Evolutionary conservation across 2,329 filamentous ascomycete species (phyloP).

Genomic region (Microascus cirrosus): DNA sequence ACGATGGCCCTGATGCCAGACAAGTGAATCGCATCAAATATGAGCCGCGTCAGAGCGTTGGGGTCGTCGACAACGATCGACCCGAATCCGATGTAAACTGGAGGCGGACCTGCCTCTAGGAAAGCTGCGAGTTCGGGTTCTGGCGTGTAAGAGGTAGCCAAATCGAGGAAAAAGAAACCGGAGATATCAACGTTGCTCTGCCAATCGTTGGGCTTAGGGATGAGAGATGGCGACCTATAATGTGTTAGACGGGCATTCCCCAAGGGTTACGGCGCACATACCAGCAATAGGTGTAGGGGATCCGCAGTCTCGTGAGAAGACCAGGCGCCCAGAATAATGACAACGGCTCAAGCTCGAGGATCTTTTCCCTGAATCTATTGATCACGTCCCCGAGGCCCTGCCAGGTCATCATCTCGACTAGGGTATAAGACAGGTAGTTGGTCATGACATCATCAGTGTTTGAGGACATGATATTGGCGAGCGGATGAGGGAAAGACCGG

Average conservation of each 20-base stretch:
- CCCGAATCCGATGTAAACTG: conserved; percentile 75
- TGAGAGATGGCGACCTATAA: conserved; percentile 54
- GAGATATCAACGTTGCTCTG: conserved; percentile 57
- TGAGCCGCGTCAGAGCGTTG: conserved; percentile 55
- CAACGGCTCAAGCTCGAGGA: conserved; percentile 64
- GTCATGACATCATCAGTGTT: conserved; percentile 67
- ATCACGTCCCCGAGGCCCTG: conserved; percentile 86
- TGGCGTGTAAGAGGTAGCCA: conserved; percentile 56
- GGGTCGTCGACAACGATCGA: conserved; percentile 74
- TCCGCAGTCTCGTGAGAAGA: conserved; percentile 60
- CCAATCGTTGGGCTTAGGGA: conserved; percentile 74
- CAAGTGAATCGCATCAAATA: conserved; percentile 58
- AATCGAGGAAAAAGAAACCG: conserved; percentile 66
- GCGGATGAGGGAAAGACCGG: conserved; percentile 72
- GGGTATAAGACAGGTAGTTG: conserved; percentile 72
- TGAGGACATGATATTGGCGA: conserved; percentile 69
- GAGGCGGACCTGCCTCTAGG: conserved; percentile 55
- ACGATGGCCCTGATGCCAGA: conserved; percentile 68
- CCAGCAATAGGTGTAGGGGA: conserved; percentile 92
- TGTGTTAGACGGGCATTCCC: background rate
- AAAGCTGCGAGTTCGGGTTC: conserved; percentile 55
- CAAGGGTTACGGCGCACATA: conserved; percentile 10
- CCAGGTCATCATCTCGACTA: conserved; percentile 90
- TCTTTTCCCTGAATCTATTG: conserved; percentile 70
- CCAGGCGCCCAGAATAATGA: conserved; percentile 76